A percentile compares a stretch with the other conserved stretches of the same genome.
Evolutionary conservation across 1,284 basidiomycete genomes (phyloP).

Genomic region (Cryptococcus floricola): DNA sequence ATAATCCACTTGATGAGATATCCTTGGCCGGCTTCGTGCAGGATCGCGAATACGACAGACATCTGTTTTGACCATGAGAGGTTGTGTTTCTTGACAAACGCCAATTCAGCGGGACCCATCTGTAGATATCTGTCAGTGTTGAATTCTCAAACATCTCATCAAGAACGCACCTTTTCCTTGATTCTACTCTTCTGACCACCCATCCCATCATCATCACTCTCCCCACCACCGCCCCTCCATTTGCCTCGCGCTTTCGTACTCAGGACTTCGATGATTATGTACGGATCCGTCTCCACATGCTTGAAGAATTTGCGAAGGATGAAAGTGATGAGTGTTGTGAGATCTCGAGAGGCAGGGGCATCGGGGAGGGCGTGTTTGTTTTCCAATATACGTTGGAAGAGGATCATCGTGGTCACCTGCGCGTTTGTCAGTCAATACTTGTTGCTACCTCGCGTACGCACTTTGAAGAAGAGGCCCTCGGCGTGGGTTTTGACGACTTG

Average conservation of each 20-base stretch:
- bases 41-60: conserved; percentile 71
- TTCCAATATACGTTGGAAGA: conserved; percentile 77
- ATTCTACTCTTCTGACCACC: conserved; percentile 48
- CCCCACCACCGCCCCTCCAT: conserved; percentile 77
- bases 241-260: conserved; percentile 80
- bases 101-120: conserved; percentile 60
- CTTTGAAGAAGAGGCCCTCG: conserved; percentile 89
- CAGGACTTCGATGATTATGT: conserved; percentile 82
- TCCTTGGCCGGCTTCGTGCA: conserved; percentile 63
- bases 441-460: conserved; percentile 43
- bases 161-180: conserved; percentile 42
- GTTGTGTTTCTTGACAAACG: conserved; percentile 73
- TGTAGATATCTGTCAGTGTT: neutral
- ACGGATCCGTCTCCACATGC: conserved; percentile 69
- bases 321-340: conserved; percentile 74
- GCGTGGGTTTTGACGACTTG: conserved; percentile 83
- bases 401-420: conserved; percentile 75
- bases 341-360: conserved; percentile 74
- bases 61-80: conserved; percentile 80
- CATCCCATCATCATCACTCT: conserved; percentile 50
- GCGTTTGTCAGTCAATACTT: neutral
- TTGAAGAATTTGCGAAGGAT: conserved; percentile 90
- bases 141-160: too few relatives aligned
- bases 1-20: conserved; percentile 66
- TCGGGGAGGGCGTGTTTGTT: conserved; percentile 70